A percentile compares a stretch with the other conserved stretches of the same genome.
phyloP scores from a whole-genome alignment of 768 basidiomycete species.

The Suillus decipiens region DNA sequence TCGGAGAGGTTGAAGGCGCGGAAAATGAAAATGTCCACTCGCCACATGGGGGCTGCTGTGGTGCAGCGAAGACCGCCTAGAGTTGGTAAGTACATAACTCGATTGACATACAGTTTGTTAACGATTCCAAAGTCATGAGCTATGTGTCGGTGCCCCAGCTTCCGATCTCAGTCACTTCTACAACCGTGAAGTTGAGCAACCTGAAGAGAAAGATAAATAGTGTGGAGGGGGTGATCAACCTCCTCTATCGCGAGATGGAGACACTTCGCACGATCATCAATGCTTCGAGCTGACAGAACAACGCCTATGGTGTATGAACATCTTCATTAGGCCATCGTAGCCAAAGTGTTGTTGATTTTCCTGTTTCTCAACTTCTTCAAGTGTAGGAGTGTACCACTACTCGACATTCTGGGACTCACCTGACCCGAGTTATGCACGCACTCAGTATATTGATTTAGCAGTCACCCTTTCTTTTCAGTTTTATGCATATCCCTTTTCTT shows the following conservation, averaged over 20 bases:
- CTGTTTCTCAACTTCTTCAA: neutral
- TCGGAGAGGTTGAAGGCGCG: neutral
- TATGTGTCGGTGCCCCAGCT: slow-evolving; percentile 4
- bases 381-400: neutral
- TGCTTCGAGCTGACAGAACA: neutral
- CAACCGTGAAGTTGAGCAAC: neutral
- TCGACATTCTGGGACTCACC: neutral
- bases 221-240: neutral
- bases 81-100: neutral
- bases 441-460: neutral
- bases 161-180: neutral
- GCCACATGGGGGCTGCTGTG: neutral
- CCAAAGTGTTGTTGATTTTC: neutral
- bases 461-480: neutral
- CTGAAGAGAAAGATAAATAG: neutral
- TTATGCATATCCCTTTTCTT: neutral
- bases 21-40: neutral
- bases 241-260: neutral
- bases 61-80: neutral
- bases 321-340: neutral
- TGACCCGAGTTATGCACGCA: neutral
- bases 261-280: neutral
- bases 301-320: neutral
- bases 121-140: neutral
- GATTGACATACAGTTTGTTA: neutral